Evolutionary conservation across 75 land plant species (phyloP), one percentile per base, ranked within the genome.

Genomic region (Pinus tabuliformis): DNA sequence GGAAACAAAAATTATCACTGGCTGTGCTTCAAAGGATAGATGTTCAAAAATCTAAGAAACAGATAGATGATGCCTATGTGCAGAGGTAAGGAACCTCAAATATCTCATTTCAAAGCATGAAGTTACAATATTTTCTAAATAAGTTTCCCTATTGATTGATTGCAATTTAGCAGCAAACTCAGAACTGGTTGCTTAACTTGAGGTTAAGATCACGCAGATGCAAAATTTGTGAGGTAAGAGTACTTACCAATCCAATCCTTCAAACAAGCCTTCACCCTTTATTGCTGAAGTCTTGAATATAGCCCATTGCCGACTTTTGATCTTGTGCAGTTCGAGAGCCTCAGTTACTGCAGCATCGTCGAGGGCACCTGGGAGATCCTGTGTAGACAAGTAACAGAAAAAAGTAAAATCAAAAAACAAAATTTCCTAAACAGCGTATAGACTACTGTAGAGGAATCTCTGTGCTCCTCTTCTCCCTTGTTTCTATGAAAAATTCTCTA

Each of bases 341-440:
- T 94, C 95, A 20, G 98, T 86, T 57, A 96, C 82, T 57, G 98
- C 95, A 58, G 99, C 98, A 89, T 87, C 95, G 75, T 96, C 98
- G 49, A 96, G 91, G 17, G 99, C 98, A 62, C 97, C 99, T 21
- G 99, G 99, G 58, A 96, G 91, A 82, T 96, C 99, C 99, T 96
- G 82, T 36, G 68, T 49, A 49, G 2, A 49, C 11, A 49, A 49
- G 54, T 49, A 49, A 49, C 54, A 49, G 54, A 49, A 49, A 11
- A 49, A 9, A 11, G 9, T 49, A 49, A 49, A 49, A 49, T 49
- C 54, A 49, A 49, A 9, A 9, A 49, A 9, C 2, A 11, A 9
- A 49, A 49, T 49, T 49, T 49, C 54, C 54, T 8, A 49, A 49
- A 9, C 1, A 9, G 7, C 7, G 11, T 1, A 7, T 45, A 7